Base-by-base conservation (phyloP, 495 filamentous ascomycete genomes). In the Glutinoglossum americanum region DNA sequence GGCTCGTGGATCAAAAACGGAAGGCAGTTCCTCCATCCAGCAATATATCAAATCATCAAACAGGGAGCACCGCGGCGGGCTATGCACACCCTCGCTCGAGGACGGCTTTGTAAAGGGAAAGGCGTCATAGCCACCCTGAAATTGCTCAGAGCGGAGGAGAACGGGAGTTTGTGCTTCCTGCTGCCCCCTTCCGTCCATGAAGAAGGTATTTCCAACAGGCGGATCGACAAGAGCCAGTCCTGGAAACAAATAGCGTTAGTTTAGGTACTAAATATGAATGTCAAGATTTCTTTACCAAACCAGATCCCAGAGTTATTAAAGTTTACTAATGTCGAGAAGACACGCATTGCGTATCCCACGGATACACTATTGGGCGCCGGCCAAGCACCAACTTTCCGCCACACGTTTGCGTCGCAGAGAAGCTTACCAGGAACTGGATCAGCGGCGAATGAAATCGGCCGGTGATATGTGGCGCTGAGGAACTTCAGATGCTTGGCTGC, bases 401-500 rank as follows among this genome's bases (percentile, higher is more conserved):
- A 23, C 2, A 63, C 57, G 41, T 62, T 63, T n/a, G 48, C 53
- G 54, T 62, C 39, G 21, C 60, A 51, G 33, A 33, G 48, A 26
- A 63, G 37, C 33, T 60, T 49, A 6, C 26, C 44, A 5, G 49
- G 51, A 19, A 32, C 51, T 2, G 44, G 32, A 8, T 51, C 28
- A 28, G 49, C 11, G 32, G 51, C 32, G 33, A 63, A 63, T 45
- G 55, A 60, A 35, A 62, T 21, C 17, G 56, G 10, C 26, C 47
- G 60, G 23, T 62, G 44, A n/a, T 62, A 59, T 4, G 15, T 44
- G 23, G 60, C 28, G 51, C 56, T 62, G 15, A 61, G 26, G 47
- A 63, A 63, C 33, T 61, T 61, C 37, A 62, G 60, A 30, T 44
- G 51, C 23, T 47, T 62, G 25, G 23, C 30, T 44, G 30, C 59